Base-by-base conservation (phyloP, 257 asterid genomes). In the Solanum sejunctum region DNA sequence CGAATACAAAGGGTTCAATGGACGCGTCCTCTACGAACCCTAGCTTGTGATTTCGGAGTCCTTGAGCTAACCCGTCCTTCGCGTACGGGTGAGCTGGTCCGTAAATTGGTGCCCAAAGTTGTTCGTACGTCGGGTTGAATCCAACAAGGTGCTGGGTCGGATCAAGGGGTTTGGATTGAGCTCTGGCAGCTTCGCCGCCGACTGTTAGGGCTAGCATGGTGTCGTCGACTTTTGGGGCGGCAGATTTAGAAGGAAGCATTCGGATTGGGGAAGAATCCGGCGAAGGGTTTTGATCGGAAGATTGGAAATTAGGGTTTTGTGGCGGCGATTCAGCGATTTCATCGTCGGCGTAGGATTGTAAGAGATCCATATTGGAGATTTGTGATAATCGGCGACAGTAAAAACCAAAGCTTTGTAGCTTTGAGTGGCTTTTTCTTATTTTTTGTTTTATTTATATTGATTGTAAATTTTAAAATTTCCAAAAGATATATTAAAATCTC, bases 71-170 rank as follows among this genome's bases (percentile, higher is more conserved):
- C 12, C 99, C 99, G 83, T 97, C 99, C 56, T 97, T 97, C 8
- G 98, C 98, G 73, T 93, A 95, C 15, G 99, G 99, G 82, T 97
- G 99, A 1, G 98, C 94, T 41, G 99, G 99, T 26, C 98, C 99
- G 16, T 85, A 87, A 49, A 97, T 93, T 1, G 99, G 99, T 3
- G 99, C 91, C 99, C 99, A 97, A 0, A 97, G 93, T 93, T 97
- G 98, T 45, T 97, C 99, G 85, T 92, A 95, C 8, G 97, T 95
- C 4, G 98, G 99, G 83, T 97, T 97, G 92, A 94, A 97, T 17
- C 93, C 84, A 21, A 97, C 98, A n/a, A 92, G 84, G 82, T 95
- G 98, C 55, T 94, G 99, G 49, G 97, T 92, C 82, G 99, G 99
- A 72, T 95, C 95, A 15, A 97, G 92, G 45, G 98, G 99, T 69